Evolutionary conservation across 2,329 filamentous ascomycete genomes (phyloP), one percentile per base, ranked within the genome.

Genomic region (Pyricularia sp.): DNA sequence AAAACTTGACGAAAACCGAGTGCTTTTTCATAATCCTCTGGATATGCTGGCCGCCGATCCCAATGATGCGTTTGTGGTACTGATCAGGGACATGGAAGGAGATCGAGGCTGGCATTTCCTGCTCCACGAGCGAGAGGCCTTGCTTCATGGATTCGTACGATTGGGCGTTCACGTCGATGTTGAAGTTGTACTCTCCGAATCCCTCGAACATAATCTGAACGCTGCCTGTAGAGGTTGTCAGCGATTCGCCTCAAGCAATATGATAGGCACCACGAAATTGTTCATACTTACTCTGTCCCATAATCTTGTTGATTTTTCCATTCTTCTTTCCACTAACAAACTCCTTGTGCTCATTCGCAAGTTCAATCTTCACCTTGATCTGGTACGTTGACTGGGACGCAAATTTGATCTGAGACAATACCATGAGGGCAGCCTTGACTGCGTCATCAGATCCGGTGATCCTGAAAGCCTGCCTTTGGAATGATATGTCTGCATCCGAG

Each of bases 11-110:
- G 71, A 99, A 99, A 70, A 99, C 94, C 0, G 94, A 97, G 77
- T 99, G 96, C 78, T 97, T 97, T 81, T 99, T 97, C 94, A 99
- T 99, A 79, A 99, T 97, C 65, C 93, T 91, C 76, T 99, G 94
- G 70, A 99, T 99, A 73, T 99, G 94, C 75, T 97, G 93, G 10
- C 94, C 94, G 67, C 94, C 94, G 71, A 99, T 97, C 64, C 94
- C 94, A 68, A 99, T 99, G 73, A 99, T 99, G 62, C 94, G 92
- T 80, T 99, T 99, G 78, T 99, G 94, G 74, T 99, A 99, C 76
- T 97, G 94, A 72, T 99, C 94, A 3, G 94, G 94, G 31, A 99
- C 94, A 73, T 99, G 94, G 82, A 99, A 99, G 0, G 94, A 97
- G 73, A 99, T 97, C 10, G 94, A 96, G 35, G 94, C 94, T 55